Evolutionary conservation across 2,329 filamentous ascomycete genomes (phyloP), one percentile per base, ranked within the genome.

Genomic region (Shiraia bambusicola): DNA sequence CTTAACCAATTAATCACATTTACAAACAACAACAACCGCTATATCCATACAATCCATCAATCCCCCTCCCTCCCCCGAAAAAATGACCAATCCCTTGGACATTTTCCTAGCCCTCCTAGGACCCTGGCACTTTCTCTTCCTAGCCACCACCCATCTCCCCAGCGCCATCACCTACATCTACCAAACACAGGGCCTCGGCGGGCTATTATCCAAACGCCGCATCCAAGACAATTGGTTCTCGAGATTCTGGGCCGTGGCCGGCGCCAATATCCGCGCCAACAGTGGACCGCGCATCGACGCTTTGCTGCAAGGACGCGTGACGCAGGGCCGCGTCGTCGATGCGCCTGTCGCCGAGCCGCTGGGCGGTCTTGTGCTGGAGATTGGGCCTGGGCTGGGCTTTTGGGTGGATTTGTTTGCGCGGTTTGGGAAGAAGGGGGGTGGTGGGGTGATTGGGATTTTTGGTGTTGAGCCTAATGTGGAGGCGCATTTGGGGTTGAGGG

Each of bases 381-480:
- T 54, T 14, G 50, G 50, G 1, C 50, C 50, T 1, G 50, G 50
- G n/a, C n/a, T 48, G 6, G 50, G 50, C 2, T 54, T 47, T 27
- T 54, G 48, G 50, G 44, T 54, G 2, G 50, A 54, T 36, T 16
- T 54, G 15, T 54, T 49, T 22, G 40, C 35, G 2, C 30, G 40
- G 12, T 34, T 41, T 3, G 36, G 44, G 11, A 34, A 45, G 5
- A 15, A 37, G 6, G 28, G 32, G 16, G 32, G 28, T 15, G 38
- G 28, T 10, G 45, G 34, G 1, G 46, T 47, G n/a, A 29, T 31
- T 1, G 51, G 49, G 13, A 45, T 51, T 4, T 54, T 51, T 33
- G 51, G 51, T 6, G 46, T 54, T 2, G 51, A 54, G 34, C 51
- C 51, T 6, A 54, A 45, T 13, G 16, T 35, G 1, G 37, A 50